Base-by-base conservation (phyloP, 1,284 basidiomycete genomes). In the Peniophora sp. region DNA sequence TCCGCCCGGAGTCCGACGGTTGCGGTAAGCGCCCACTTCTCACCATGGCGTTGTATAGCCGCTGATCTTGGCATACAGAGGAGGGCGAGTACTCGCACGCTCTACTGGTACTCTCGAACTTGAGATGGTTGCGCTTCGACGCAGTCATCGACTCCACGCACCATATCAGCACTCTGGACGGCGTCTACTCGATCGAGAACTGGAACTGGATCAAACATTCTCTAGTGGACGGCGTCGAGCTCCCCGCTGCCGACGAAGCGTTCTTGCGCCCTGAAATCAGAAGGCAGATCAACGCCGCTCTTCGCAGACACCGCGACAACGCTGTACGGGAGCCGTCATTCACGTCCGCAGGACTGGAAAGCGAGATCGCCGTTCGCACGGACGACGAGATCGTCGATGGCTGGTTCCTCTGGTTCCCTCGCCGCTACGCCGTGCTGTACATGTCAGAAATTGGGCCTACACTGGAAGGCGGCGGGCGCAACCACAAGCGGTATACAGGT, bases 381-480 rank as follows among this genome's bases (percentile, higher is more conserved):
- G 37, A 41, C 37, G n/a, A n/a, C 37, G 37, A 41, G 15, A 41
- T 41, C 37, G 15, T 20, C 15, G 37, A 41, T 8, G 37, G 37
- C 6, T 41, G 37, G 37, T 41, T 41, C 37, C 37, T 41, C 37
- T 41, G 37, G 37, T 41, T 41, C 37, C 37, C 37, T 41, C 15
- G 37, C n/a, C 37, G 37, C 37, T 41, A 41, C 37, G 37, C 37
- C n/a, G 37, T 41, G n/a, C 37, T 41, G n/a, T 41, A 41, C 37
- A 41, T 41, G 37, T 41, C 37, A 5, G 37, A 20, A 20, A 8
- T 41, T 41, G 37, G 37, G 15, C n/a, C 37, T 8, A 20, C 15
- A 5, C 37, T 41, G n/a, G 18, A 41, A 6, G 15, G n/a, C 37
- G 37, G 37, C 15, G 37, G 37, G 8, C 37, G 37, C 15, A 41